A percentile compares a stretch with the other conserved stretches of the same genome.
These are phyloP conservation scores for Clathrus columnatus DNA, from an alignment of 768 basidiomycete genomes.

Conservation along the genomic window DNA sequence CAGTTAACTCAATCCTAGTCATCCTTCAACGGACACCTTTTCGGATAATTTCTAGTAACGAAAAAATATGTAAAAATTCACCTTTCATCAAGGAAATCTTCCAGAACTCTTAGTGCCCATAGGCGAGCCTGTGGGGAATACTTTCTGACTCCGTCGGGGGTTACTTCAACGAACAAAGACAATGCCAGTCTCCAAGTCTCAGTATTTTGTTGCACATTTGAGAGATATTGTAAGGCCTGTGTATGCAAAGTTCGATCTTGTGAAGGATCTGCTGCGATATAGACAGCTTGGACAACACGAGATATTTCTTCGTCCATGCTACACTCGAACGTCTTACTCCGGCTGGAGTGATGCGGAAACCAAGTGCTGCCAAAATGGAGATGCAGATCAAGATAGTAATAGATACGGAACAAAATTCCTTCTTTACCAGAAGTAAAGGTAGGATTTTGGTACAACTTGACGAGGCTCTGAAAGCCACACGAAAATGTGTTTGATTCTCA, in stretches of 20 bases:
- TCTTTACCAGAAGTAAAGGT: neutral
- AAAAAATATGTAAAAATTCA: slow-evolving; percentile 32
- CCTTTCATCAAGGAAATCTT: slow-evolving; percentile 78
- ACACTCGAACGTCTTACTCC: neutral
- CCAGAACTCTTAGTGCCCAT: slow-evolving; percentile 70
- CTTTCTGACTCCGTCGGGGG: slow-evolving; percentile 53
- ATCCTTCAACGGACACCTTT: neutral
- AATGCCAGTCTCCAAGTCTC: slow-evolving; percentile 72
- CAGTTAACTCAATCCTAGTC: neutral
- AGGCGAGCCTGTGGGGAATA: slow-evolving; percentile 68
- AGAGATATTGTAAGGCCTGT: slow-evolving; percentile 79
- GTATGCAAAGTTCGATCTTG: slow-evolving; percentile 50
- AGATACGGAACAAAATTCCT: neutral
- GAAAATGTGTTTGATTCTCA: too few relatives aligned
- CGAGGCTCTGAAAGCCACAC: neutral
- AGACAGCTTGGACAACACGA: slow-evolving; percentile 75
- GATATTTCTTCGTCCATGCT: slow-evolving; percentile 74
- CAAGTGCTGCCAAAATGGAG: neutral
- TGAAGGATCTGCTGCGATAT: slow-evolving; percentile 74
- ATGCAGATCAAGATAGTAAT: neutral
- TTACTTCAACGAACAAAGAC: slow-evolving; percentile 57
- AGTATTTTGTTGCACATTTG: slow-evolving; percentile 67
- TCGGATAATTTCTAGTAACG: too few relatives aligned
- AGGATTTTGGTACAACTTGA: neutral
- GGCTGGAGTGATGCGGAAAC: neutral